Base-by-base conservation (phyloP, 257 asterid genomes). In the Misopates orontium region DNA sequence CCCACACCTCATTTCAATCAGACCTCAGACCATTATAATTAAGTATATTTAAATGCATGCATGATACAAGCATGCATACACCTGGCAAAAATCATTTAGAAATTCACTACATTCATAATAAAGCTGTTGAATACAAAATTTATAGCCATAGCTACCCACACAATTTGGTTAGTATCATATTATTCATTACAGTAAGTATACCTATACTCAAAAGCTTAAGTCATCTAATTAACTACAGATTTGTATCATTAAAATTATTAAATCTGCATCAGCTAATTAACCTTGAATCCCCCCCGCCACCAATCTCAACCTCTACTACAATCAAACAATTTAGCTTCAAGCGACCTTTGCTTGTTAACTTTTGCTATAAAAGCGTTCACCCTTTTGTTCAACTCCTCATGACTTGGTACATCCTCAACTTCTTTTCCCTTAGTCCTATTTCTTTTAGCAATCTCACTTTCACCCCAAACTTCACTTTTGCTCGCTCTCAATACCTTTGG, bases 281-380 rank as follows among this genome's bases (percentile, higher is more conserved):
- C 39, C 31, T 57, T n/a, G 10, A 57, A n/a, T n/a, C n/a, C n/a
- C n/a, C n/a, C n/a, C n/a, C 8, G 8, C 8, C 42, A 3, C 10
- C 8, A 9, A 36, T 8, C n/a, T 36, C 42, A 17, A 36, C 24
- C 19, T 3, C 41, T 17, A n/a, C n/a, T n/a, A 31, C 22, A 32
- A 7, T 61, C 53, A 17, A 44, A 15, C 13, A 21, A 40, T 56
- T 60, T 61, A n/a, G 82, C 78, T 75, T 78, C 86, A 55, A 78
- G 71, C 72, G 68, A 40, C 75, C 86, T 81, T 75, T 75, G 82
- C 65, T 70, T 81, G 73, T 78, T 81, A 67, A 81, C 82, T 24
- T 79, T 81, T 63, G 81, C 84, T 64, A 81, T 81, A 40, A 81
- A 81, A 68, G 74, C 86, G 67, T 81, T 84, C 16, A 78, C 84